Evolutionary conservation across 805 yeast species (phyloP), one percentile per base, ranked within the genome.

Genomic region (Yueomyces sp.): DNA sequence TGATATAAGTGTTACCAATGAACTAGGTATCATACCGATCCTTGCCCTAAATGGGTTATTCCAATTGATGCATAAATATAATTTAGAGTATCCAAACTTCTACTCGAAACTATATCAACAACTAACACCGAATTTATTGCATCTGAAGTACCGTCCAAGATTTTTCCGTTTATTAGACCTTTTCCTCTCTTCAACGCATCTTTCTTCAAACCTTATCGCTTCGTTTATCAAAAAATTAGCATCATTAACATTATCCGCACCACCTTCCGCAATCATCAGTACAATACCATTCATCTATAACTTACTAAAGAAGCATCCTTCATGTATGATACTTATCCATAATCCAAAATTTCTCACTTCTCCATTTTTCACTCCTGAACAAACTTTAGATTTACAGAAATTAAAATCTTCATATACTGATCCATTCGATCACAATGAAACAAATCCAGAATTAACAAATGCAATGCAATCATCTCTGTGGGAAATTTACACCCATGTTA

Each of bases 281-380:
- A 72, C 85, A 11, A 73, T 90, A 26, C 97, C 98, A n/a, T 86
- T 92, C 59, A 72, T 87, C 9, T 90, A 90, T 66, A 90, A 90
- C 60, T 71, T 87, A 49, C 63, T 92, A 54, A 90, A 85, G 59
- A 77, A 85, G 53, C 98, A 92, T 63, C 96, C 96, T 39, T 77
- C 88, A 4, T 88, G 96, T 69, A 90, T 88, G 95, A 67, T 81
- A 28, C 68, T 90, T 73, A 70, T 90, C 38, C 97, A 92, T 55
- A 60, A 60, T 43, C 65, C 66, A 26, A 53, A 46, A 32, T 62
- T 48, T 44, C 50, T 62, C 6, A 47, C 53, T 2, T 48, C 52
- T 40, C 56, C 61, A 26, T 57, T 57, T 40, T 51, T 52, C 41
- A 43, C 57, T 8, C 43, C 47, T 9, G 57, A 54, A 36, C 49